Evolutionary conservation across 768 basidiomycete species (phyloP).

Genomic region (Boletus rubroflammeus): DNA sequence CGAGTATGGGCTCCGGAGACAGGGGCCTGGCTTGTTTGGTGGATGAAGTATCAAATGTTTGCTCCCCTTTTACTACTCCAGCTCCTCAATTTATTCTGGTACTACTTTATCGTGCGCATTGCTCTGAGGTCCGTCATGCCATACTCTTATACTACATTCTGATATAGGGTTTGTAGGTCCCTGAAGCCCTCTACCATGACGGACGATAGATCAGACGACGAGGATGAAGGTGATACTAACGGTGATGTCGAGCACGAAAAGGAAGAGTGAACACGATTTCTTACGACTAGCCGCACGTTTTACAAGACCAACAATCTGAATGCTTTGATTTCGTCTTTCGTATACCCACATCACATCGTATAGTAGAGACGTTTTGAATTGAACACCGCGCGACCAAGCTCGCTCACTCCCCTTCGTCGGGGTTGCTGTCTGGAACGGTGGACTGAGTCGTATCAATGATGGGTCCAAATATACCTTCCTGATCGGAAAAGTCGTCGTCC

Average conservation of each 20-base stretch:
- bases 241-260: conserved; percentile 28
- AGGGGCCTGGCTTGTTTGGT: conserved; percentile 68
- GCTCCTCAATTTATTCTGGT: conserved; percentile 91
- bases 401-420: conserved; percentile 3
- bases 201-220: conserved; percentile 83
- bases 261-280: conserved; percentile 25
- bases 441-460: conserved; percentile 14
- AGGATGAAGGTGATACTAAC: conserved; percentile 46
- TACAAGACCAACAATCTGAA: conserved; percentile 1
- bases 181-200: conserved; percentile 43
- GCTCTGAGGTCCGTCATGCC: conserved; percentile 54
- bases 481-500: conserved; percentile 45
- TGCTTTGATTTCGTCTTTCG: background rate
- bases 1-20: conserved; percentile 56
- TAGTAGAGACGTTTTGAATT: conserved; percentile 3
- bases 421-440: background rate
- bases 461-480: conserved; percentile 37
- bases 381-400: background rate
- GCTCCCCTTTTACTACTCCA: conserved; percentile 71
- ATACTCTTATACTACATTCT: background rate
- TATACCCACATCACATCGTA: conserved; percentile 8
- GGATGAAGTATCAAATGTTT: conserved; percentile 85
- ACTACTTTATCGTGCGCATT: conserved; percentile 77
- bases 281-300: background rate
- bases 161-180: conserved; percentile 41